Evolutionary conservation across 1,284 basidiomycete genomes (phyloP).

Genomic region (Kwoniella shivajii): DNA sequence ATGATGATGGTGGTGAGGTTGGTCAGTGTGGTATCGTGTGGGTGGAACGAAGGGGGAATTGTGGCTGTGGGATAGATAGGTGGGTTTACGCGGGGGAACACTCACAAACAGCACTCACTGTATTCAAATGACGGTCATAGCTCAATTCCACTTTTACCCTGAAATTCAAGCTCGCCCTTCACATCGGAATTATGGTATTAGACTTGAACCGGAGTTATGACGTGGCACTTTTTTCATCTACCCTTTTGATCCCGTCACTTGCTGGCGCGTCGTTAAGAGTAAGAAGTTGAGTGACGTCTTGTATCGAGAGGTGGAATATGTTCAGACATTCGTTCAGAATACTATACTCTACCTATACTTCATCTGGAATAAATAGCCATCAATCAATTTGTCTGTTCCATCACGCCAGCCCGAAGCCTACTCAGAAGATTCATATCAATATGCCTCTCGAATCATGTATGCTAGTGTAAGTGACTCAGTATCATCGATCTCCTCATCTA

Average conservation of each 20-base stretch:
- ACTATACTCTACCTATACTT: too few relatives aligned
- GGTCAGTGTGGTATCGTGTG: neutral
- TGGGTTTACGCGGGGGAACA: neutral
- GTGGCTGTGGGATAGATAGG: too few relatives aligned
- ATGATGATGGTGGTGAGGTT: slow-evolving; percentile 4
- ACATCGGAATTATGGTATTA: slow-evolving; percentile 7
- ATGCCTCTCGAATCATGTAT: slow-evolving; percentile 95
- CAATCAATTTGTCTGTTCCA: too few relatives aligned
- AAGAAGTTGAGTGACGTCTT: neutral
- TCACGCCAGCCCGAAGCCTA: too few relatives aligned
- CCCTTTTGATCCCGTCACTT: too few relatives aligned
- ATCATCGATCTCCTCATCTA: too few relatives aligned
- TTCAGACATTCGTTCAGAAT: neutral
- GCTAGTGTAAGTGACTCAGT: slow-evolving; percentile 58
- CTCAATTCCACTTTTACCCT: slow-evolving; percentile 2
- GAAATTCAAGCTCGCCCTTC: neutral
- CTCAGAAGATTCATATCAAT: slow-evolving; percentile 51
- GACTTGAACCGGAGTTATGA: slow-evolving; percentile 10
- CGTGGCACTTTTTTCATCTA: slow-evolving; percentile 7
- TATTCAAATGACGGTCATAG: slow-evolving; percentile 12
- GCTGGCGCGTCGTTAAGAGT: too few relatives aligned
- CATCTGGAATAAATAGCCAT: too few relatives aligned
- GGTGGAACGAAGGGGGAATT: slow-evolving; percentile 1
- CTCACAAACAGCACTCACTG: neutral
- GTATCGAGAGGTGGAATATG: neutral